Base-by-base conservation (phyloP, 176 grass and related monocot species). In the Alopecurus myosuroides region DNA sequence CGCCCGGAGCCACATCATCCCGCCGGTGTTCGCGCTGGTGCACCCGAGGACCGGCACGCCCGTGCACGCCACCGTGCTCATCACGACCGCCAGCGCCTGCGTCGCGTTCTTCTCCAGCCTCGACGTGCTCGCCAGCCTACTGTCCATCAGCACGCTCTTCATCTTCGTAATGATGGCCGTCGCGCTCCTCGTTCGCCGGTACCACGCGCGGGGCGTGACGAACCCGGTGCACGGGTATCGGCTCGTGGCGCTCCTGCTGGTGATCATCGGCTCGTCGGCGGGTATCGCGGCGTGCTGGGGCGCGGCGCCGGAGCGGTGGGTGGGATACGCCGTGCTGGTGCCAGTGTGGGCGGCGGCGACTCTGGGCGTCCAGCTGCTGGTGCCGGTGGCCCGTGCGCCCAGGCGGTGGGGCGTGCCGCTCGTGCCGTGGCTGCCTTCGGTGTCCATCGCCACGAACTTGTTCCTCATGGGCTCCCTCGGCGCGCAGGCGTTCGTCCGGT, bases 21-120 rank as follows among this genome's bases (percentile, higher is more conserved):
- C 70, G 70, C 70, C 70, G 70, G 70, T 74, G 70, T 74, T 74
- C 42, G 70, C 70, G 70, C 70, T 74, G 8, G 70, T 74, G 42
- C 70, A 74, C 70, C 70, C 70, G 15, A 74, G 26, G 70, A 74
- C 70, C 44, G 70, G 70, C 70, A 74, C 44, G 44, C 70, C 70
- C 8, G 44, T 74, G 15, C 25, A 74, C 70, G 70, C 70, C 42
- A 74, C 42, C 15, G 15, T 7, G 26, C 70, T 74, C 42, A 74
- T 74, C 70, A 11, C 70, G 26, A 9, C 15, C 42, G 42, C 25
- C 15, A 74, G 70, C 70, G 25, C 70, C 0, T 74, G 70, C 70
- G 26, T 74, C 15, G 44, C 42, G 1, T 31, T 74, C 70, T 49
- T 74, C 44, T 74, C 70, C 44, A 74, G 70, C 70, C 70, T 74